Evolutionary conservation across 169 alveolate species (phyloP), one percentile per base, ranked within the genome.

Genomic region (Plasmodium ovale): DNA sequence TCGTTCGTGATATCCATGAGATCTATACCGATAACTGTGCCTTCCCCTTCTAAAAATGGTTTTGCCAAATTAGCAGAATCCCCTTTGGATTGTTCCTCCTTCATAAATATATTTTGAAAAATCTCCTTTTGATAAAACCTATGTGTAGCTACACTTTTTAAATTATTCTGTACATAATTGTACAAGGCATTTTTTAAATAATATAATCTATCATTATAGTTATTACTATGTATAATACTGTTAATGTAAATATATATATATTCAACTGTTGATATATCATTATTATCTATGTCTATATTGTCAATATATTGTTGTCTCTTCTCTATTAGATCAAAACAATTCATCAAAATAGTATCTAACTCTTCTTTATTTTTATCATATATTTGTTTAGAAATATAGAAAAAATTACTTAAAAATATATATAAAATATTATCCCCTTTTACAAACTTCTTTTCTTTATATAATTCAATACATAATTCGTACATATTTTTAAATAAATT

Each of bases 141-240:
- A 82, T 82, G 90, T 31, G 90, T 82, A 5, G 90, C 90, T 16
- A 82, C 90, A 44, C 90, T 82, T 65, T 67, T 65, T 53, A 82
- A 82, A 82, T 82, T 82, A 54, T 82, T 82, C 37, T 82, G 49
- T 58, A 82, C 21, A 65, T 82, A 82, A 65, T 44, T 49, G 29
- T 82, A 27, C 35, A 82, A 49, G 0, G 90, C 90, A 65, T 29
- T 53, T 51, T 82, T 82, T 58, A 82, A 65, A 67, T 82, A 65
- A 82, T 49, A 82, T 53, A 82, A 82, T 27, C 90, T 64, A 82
- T 82, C 90, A 53, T 82, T 31, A 82, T 65, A 82, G 65, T 65
- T 82, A n/a, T 82, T 71, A 82, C 90, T 82, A 82, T 82, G 90
- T 14, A 65, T 82, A 51, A 64, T 47, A 82, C 90, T 65, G 59